Percentiles rank a stretch among this genome's conserved stretches.
Conservation (phyloP, 495 filamentous ascomycete genomes). For the Aspergillus bridgeri region DNA sequence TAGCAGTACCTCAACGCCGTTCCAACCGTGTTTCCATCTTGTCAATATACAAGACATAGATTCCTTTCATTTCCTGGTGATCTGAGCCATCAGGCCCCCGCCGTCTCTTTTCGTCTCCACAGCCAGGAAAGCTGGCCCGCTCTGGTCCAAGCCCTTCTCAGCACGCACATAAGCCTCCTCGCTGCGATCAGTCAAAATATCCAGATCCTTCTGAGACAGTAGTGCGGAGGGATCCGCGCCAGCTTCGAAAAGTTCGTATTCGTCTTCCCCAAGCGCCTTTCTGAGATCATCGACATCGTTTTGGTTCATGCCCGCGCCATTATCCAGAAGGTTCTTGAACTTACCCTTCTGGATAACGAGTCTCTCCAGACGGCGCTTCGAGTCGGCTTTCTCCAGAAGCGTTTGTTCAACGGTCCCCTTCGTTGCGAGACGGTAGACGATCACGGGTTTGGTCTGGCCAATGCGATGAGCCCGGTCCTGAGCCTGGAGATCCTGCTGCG, state of each 20-base stretch:
- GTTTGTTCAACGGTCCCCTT: slow-evolving; percentile 90
- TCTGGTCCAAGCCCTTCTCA: slow-evolving; percentile 60
- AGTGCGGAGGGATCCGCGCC: slow-evolving; percentile 52
- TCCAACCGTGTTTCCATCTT: neutral
- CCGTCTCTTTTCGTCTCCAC: slow-evolving; percentile 42
- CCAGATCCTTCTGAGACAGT: slow-evolving; percentile 72
- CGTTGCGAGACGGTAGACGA: slow-evolving; percentile 94
- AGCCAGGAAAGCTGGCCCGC: slow-evolving; percentile 39
- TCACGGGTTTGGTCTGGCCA: slow-evolving; percentile 84
- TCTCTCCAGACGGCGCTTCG: slow-evolving; percentile 90
- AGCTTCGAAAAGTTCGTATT: slow-evolving; percentile 57
- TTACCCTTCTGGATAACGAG: slow-evolving; percentile 93
- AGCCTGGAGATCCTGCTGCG: slow-evolving; percentile 93
- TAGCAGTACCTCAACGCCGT: neutral
- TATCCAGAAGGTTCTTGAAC: slow-evolving; percentile 53
- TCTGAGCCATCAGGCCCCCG: slow-evolving; percentile 31
- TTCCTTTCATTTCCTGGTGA: slow-evolving; percentile 16
- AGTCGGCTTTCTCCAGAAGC: slow-evolving; percentile 82
- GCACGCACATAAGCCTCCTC: slow-evolving; percentile 80
- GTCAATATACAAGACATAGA: neutral
- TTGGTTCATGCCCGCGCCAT: slow-evolving; percentile 20
- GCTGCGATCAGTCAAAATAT: slow-evolving; percentile 77
- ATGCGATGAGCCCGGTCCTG: slow-evolving; percentile 95
- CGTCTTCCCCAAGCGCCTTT: slow-evolving; percentile 46
- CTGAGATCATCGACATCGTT: slow-evolving; percentile 45